Evolutionary conservation across 192 early-diverging fungal genomes (phyloP).

Genomic region (Linnemannia exigua): DNA sequence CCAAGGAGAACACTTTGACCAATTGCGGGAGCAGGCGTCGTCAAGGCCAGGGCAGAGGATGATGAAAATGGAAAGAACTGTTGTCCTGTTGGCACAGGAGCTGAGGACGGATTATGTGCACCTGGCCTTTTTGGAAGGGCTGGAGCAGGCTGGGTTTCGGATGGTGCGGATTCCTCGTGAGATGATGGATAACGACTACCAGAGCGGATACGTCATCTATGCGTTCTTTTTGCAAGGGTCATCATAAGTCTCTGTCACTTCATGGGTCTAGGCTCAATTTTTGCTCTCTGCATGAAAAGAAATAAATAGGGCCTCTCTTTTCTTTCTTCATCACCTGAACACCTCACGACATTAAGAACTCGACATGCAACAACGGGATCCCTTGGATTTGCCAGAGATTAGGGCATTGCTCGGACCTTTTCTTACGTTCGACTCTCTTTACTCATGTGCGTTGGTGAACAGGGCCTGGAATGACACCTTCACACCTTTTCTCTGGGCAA

Average conservation of each 20-base stretch:
- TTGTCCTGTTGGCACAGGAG: conserved; percentile 53
- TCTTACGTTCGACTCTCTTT: neutral
- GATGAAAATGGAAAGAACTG: conserved; percentile 30
- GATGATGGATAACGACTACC: conserved; percentile 51
- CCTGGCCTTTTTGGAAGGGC: conserved; percentile 49
- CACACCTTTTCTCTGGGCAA: neutral
- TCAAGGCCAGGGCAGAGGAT: neutral
- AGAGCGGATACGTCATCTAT: conserved; percentile 57
- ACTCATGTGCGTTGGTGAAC: neutral
- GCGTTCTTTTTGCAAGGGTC: conserved; percentile 23
- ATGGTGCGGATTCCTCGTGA: conserved; percentile 46
- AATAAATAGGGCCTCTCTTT: neutral
- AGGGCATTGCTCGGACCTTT: neutral
- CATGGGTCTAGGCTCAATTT: neutral
- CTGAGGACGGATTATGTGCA: conserved; percentile 60
- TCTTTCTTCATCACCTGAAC: neutral
- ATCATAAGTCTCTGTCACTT: neutral
- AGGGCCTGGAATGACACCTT: neutral
- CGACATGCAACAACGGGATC: neutral
- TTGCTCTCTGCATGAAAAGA: neutral
- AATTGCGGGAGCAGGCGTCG: neutral
- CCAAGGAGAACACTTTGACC: conserved; percentile 23
- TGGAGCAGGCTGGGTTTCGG: conserved; percentile 46
- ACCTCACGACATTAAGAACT: neutral
- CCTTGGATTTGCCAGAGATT: neutral